These are phyloP conservation scores for Amphibolis antarctica DNA, from an alignment of 106 monocot species.

Conservation along the genomic window DNA sequence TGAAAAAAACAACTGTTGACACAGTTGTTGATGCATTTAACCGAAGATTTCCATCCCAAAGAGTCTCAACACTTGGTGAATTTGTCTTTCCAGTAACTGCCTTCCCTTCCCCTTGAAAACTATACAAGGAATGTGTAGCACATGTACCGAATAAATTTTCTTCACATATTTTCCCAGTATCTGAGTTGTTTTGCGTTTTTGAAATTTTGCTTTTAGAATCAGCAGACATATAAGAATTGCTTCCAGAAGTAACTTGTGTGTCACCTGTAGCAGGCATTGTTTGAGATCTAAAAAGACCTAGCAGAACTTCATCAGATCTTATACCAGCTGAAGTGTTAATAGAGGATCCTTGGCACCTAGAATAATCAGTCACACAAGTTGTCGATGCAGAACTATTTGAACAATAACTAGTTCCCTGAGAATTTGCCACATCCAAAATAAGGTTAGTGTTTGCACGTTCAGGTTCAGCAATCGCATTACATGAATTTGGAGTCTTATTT, in stretches of 20 bases:
- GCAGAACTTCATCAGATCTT: constrained; percentile 8
- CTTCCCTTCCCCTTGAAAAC: constrained; percentile 18
- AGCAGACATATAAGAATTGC: background rate
- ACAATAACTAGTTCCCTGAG: background rate
- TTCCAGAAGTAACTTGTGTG: constrained; percentile 1
- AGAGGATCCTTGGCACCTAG: constrained; percentile 5
- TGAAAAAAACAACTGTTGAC: constrained; percentile 49
- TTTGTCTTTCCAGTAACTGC: constrained; percentile 11
- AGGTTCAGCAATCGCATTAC: background rate
- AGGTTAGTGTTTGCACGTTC: background rate
- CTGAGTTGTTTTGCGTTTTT: background rate
- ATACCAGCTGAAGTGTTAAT: constrained; percentile 1
- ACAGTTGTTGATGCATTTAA: constrained; percentile 38
- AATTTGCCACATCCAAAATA: background rate
- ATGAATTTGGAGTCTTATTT: background rate
- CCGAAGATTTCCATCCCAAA: constrained; percentile 57
- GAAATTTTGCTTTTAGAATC: constrained; percentile 6
- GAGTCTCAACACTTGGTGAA: constrained; percentile 23
- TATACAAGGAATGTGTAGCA: constrained; percentile 5
- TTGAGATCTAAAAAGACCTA: constrained; percentile 2
- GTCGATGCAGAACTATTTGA: background rate
- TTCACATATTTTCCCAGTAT: constrained; percentile 1
- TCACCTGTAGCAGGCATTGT: constrained; percentile 5
- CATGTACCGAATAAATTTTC: background rate
- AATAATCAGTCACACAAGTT: background rate